Base-by-base conservation (phyloP, 169 alveolate species). In the Plasmodium yoelii region DNA sequence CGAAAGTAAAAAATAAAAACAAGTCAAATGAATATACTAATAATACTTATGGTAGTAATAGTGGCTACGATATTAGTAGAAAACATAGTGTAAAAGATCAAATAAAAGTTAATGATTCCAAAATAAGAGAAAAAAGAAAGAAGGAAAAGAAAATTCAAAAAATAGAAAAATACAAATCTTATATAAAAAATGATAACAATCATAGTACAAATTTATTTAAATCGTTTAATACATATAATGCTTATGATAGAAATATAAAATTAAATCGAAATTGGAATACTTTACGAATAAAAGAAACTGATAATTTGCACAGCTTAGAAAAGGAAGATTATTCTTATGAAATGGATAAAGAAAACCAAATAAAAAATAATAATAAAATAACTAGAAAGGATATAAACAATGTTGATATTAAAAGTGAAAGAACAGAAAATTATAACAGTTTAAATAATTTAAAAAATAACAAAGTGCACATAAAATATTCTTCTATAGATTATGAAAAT, bases 21-120 rank as follows among this genome's bases (percentile, higher is more conserved):
- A 34, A 34, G 7, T 34, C 42, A 34, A 34, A 34, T 34, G 42
- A 1, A 4, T 34, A 34, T 34, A 3, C 42, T 34, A 34, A 34
- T 34, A 34, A 34, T 34, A 34, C 42, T 34, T 34, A 34, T 34
- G 42, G 7, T 34, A 51, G 55, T 74, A 51, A 24, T 12, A 42
- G 24, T 47, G 49, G 24, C 24, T 46, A 0, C 6, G 5, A 24
- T 6, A 15, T 34, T 12, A 3, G 73, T 13, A 82, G 51, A 59
- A 67, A 46, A 6, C 39, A 56, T 22, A 56, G 18, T 34, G 56
- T 18, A 8, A 82, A 28, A 53, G 82, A 67, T 19, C 61, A 44
- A 47, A 24, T 65, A 12, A 82, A 55, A 44, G 56, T 82, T 18
- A 67, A 71, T 53, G 18, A 49, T 26, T 82, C 90, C 44, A 82